Conservation (phyloP, 352 stramenopile genomes). For the Phytophthora cryptogea region DNA sequence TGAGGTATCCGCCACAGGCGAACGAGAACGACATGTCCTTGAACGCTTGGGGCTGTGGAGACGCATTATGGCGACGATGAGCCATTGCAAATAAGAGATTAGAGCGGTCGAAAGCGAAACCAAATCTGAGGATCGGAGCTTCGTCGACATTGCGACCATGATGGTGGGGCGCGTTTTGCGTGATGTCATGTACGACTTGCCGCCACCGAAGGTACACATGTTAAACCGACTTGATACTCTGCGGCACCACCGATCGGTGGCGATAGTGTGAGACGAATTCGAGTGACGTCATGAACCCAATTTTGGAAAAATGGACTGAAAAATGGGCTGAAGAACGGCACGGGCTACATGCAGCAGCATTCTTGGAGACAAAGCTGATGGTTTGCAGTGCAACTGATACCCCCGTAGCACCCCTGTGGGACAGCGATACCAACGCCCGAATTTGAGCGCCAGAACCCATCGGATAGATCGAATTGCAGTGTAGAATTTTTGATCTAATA, state of each 20-base stretch:
- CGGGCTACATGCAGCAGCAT: no score
- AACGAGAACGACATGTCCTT: conserved; percentile 81
- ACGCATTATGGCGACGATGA: conserved; percentile 2
- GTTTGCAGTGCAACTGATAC: no score
- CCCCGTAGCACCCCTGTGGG: no score
- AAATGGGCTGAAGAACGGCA: no score
- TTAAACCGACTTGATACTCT: conserved; percentile 7
- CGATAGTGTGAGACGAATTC: conserved; percentile 1
- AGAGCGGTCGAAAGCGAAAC: conserved; percentile 13
- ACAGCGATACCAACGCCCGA: no score
- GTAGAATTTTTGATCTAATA: no score
- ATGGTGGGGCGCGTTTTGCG: not conserved
- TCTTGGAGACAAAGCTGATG: no score
- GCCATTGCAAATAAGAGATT: conserved; percentile 7
- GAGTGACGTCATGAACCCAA: conserved; percentile 17
- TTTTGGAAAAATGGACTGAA: not conserved
- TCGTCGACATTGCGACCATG: conserved; percentile 17
- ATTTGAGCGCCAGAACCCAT: no score
- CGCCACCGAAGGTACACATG: conserved; percentile 13
- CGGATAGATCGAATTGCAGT: no score
- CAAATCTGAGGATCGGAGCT: conserved; percentile 18
- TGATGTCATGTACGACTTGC: conserved; percentile 13
- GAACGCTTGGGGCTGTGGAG: not conserved
- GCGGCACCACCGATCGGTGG: conserved; percentile 10
- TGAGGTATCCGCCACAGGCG: conserved; percentile 86